Evolutionary conservation across 192 early-diverging fungal species (phyloP).

Genomic region (Entomortierella beljakovae): DNA sequence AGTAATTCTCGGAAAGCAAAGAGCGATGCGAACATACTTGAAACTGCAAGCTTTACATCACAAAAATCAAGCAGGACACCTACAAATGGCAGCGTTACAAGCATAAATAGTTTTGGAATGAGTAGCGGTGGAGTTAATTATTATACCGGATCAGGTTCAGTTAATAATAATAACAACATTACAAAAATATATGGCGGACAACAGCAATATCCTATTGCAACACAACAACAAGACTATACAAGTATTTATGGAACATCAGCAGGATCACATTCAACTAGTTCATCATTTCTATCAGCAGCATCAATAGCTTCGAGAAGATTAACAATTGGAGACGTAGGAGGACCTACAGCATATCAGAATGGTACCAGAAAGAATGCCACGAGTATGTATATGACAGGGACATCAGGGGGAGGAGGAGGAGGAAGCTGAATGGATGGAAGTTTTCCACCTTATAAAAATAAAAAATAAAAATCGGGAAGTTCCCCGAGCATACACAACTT

Average conservation of each 20-base stretch:
- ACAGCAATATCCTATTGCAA: conserved; percentile 12
- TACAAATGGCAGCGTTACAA: background rate
- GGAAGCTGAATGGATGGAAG: background rate
- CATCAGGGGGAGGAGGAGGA: background rate
- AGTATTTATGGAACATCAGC: conserved; percentile 7
- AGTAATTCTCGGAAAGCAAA: conserved; percentile 10
- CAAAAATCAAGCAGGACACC: conserved; percentile 21
- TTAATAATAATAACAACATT: background rate
- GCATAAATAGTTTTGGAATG: background rate
- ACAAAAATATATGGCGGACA: conserved; percentile 24
- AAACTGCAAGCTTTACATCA: background rate
- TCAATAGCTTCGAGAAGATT: conserved; percentile 11
- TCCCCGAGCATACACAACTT: background rate
- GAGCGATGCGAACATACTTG: background rate
- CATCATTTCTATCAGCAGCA: background rate
- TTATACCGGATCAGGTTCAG: background rate
- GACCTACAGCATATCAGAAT: conserved; percentile 5
- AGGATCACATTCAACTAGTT: background rate
- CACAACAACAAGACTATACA: conserved; percentile 16
- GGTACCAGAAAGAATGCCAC: conserved; percentile 23
- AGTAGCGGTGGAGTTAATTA: background rate
- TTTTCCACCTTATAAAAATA: background rate
- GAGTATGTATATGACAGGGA: conserved; percentile 27
- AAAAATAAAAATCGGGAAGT: background rate
- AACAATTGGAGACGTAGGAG: conserved; percentile 5